phyloP scores from a whole-genome alignment of 164 flowering plant species.

The Annona squamosa region DNA sequence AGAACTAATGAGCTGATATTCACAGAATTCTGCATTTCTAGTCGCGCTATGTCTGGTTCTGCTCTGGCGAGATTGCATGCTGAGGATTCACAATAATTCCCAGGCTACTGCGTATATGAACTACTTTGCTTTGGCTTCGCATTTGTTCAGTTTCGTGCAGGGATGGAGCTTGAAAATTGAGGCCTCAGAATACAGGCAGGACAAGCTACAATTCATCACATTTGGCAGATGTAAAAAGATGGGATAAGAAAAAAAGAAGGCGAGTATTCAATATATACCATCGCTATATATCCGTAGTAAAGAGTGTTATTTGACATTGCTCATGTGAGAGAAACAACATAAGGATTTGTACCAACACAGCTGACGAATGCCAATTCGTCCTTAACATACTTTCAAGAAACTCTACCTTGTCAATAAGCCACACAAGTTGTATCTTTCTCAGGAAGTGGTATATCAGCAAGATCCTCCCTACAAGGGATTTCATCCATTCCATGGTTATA shows the following conservation, averaged over 20 bases:
- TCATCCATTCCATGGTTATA: slow-evolving; percentile 5
- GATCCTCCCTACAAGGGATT: slow-evolving; percentile 56
- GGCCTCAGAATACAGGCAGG: no score
- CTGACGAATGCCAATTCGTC: neutral
- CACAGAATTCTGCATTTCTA: no score
- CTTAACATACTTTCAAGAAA: neutral
- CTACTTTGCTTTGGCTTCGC: no score
- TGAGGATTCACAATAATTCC: no score
- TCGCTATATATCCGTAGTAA: neutral
- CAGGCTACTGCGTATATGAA: no score
- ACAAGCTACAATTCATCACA: no score
- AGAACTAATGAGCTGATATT: no score
- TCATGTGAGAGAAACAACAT: neutral
- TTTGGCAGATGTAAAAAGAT: neutral
- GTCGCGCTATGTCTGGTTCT: no score
- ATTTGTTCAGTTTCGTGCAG: no score
- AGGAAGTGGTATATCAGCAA: slow-evolving; percentile 60
- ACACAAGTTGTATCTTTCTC: neutral
- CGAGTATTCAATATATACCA: neutral
- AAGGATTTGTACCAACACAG: neutral
- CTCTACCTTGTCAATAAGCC: neutral
- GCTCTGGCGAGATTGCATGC: no score
- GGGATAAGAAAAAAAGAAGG: neutral
- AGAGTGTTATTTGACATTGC: neutral
- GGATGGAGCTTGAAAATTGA: no score